Evolutionary conservation across 106 monocot genomes (phyloP).

Genomic region (Posidonia australis): DNA sequence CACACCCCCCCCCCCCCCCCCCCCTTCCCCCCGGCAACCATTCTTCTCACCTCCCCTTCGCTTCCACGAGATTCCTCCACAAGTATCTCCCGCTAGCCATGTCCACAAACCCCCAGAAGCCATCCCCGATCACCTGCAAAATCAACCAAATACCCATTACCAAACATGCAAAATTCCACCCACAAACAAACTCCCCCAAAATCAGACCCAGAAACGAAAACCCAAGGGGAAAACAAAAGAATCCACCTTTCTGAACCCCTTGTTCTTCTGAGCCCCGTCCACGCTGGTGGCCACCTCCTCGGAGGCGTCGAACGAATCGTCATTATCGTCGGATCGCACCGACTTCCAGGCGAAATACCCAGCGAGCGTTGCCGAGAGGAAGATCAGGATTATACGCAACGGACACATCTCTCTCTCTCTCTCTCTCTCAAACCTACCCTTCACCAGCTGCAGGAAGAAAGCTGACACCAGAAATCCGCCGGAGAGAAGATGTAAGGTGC

Average conservation of each 20-base stretch:
- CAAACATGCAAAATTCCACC: no score
- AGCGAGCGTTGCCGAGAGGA: constrained; percentile 30
- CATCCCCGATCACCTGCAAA: constrained; percentile 18
- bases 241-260: not conserved
- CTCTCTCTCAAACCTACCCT: not conserved
- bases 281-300: not conserved
- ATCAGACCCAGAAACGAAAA: no score
- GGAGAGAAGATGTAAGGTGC: no score
- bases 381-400: constrained; percentile 28
- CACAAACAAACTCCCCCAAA: not conserved
- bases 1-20: no score
- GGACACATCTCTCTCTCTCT: constrained; percentile 21
- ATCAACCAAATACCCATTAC: not conserved
- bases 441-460: no score
- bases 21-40: no score
- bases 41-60: constrained; percentile 8
- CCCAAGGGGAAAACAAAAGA: not conserved
- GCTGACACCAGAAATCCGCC: no score
- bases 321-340: constrained; percentile 5
- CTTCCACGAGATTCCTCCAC: constrained; percentile 21
- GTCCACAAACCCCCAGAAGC: constrained; percentile 22
- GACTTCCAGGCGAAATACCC: constrained; percentile 33
- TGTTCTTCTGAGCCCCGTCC: not conserved
- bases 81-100: constrained; percentile 36
- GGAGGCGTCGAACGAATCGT: not conserved